Conservation (phyloP, 2,329 filamentous ascomycete genomes). For the Teratosphaeria zuluensis region DNA sequence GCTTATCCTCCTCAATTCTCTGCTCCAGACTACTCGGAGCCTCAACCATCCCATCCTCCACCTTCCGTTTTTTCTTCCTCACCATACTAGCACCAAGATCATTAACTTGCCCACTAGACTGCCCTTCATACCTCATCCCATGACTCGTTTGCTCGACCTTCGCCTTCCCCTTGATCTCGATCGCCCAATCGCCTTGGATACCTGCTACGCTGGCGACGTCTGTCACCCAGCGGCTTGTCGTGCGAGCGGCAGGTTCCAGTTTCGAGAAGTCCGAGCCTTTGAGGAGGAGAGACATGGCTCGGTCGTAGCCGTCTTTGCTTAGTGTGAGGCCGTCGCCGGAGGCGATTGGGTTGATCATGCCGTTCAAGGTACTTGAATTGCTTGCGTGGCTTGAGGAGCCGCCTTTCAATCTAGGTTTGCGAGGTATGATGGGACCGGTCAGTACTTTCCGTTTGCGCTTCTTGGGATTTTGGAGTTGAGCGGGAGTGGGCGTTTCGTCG, state of each 20-base stretch:
- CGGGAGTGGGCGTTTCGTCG: constrained; percentile 2
- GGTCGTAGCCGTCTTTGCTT: constrained; percentile 32
- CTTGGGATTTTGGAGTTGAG: constrained; percentile 5
- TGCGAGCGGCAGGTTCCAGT: constrained; percentile 50
- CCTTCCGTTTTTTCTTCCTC: constrained; percentile 42
- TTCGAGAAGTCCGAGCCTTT: constrained; percentile 61
- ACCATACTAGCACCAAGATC: constrained; percentile 28
- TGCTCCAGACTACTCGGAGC: background rate
- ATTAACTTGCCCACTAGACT: constrained; percentile 12
- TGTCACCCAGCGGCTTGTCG: constrained; percentile 59
- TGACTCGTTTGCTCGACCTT: background rate
- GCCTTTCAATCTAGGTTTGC: constrained; percentile 42
- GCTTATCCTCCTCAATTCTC: background rate
- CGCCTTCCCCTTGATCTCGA: constrained; percentile 12
- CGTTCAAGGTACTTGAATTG: constrained; percentile 11
- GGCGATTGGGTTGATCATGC: constrained; percentile 4
- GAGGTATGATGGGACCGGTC: constrained; percentile 52
- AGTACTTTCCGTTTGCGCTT: constrained; percentile 34
- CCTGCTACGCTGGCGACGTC: constrained; percentile 43
- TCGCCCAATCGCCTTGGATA: constrained; percentile 10
- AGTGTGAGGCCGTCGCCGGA: constrained; percentile 13
- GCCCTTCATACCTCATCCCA: background rate
- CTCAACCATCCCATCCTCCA: constrained; percentile 10
- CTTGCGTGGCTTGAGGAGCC: constrained; percentile 9
- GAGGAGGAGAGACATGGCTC: constrained; percentile 50